phyloP scores from a whole-genome alignment of 1,284 basidiomycete genomes.

The Ceratobasidium papillatum region DNA sequence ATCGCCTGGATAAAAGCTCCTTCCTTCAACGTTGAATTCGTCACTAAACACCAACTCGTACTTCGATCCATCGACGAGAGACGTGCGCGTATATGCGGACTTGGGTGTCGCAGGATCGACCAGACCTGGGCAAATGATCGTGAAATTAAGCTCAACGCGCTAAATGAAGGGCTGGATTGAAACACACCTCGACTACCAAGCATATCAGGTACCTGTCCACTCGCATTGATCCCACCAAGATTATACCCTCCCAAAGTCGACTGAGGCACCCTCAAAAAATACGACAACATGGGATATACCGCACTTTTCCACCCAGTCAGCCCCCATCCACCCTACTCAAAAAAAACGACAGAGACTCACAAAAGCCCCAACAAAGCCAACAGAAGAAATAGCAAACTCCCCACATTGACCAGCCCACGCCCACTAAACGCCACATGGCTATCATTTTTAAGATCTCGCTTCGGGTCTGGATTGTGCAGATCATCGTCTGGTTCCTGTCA shows the following conservation, averaged over 20 bases:
- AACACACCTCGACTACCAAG: conserved; percentile 60
- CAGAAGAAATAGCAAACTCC: conserved; percentile 74
- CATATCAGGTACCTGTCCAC: conserved; percentile 70
- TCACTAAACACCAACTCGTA: conserved; percentile 74
- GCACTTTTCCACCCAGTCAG: conserved; percentile 53
- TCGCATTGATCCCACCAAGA: conserved; percentile 81
- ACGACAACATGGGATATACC: conserved; percentile 82
- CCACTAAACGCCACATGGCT: conserved; percentile 69
- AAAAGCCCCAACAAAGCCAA: conserved; percentile 74
- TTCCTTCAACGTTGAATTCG: conserved; percentile 70
- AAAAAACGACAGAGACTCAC: conserved; percentile 56
- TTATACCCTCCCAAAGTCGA: conserved; percentile 75
- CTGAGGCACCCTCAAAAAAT: conserved; percentile 62
- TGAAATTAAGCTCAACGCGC: neutral
- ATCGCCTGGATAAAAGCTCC: conserved; percentile 58
- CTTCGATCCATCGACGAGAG: conserved; percentile 62
- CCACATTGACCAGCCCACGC: conserved; percentile 78
- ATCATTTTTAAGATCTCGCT: conserved; percentile 70
- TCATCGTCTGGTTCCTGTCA: conserved; percentile 49
- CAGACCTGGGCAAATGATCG: conserved; percentile 51
- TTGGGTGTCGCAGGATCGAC: conserved; percentile 75
- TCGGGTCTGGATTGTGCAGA: conserved; percentile 55
- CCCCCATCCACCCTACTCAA: neutral
- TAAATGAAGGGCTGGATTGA: neutral
- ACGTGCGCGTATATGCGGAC: conserved; percentile 65